Evolutionary conservation across 805 yeast genomes (phyloP).

Genomic region (Torulaspora microellipsoides): DNA sequence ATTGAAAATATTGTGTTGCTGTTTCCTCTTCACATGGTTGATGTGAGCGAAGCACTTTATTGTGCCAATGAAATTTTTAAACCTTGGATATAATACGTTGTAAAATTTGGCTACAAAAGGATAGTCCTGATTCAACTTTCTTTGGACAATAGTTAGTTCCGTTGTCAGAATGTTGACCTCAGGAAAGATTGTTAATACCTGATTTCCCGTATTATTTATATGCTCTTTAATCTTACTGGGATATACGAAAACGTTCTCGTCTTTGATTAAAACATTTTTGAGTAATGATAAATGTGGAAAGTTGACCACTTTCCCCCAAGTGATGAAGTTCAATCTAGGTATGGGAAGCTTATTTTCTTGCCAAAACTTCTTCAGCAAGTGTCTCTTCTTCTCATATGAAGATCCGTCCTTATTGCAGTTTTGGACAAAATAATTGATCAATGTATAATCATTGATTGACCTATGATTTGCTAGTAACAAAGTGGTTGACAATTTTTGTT

Average conservation of each 20-base stretch:
- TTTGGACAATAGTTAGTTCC: constrained; percentile 45
- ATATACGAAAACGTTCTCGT: constrained; percentile 60
- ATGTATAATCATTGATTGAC: constrained; percentile 60
- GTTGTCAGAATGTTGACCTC: constrained; percentile 71
- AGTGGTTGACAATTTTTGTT: constrained; percentile 18
- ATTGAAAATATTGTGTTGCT: constrained; percentile 37
- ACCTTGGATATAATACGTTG: constrained; percentile 75
- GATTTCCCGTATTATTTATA: constrained; percentile 33
- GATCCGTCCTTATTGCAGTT: constrained; percentile 21
- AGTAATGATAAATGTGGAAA: constrained; percentile 52
- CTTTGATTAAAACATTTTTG: constrained; percentile 47
- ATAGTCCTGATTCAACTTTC: constrained; percentile 48
- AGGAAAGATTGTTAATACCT: constrained; percentile 75
- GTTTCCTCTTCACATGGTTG: constrained; percentile 30
- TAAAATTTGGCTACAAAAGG: constrained; percentile 53
- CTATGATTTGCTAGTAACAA: constrained; percentile 49
- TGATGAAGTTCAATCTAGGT: constrained; percentile 54
- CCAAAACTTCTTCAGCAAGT: constrained; percentile 14
- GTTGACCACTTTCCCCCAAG: constrained; percentile 65
- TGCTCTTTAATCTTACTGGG: constrained; percentile 36
- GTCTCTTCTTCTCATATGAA: constrained; percentile 2
- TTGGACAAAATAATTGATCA: constrained; percentile 39
- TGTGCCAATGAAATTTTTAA: constrained; percentile 50
- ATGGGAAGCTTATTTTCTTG: constrained; percentile 8
- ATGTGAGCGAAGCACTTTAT: constrained; percentile 35